Evolutionary conservation across 2,329 filamentous ascomycete species (phyloP).

Genomic region (Alternaria viburni): DNA sequence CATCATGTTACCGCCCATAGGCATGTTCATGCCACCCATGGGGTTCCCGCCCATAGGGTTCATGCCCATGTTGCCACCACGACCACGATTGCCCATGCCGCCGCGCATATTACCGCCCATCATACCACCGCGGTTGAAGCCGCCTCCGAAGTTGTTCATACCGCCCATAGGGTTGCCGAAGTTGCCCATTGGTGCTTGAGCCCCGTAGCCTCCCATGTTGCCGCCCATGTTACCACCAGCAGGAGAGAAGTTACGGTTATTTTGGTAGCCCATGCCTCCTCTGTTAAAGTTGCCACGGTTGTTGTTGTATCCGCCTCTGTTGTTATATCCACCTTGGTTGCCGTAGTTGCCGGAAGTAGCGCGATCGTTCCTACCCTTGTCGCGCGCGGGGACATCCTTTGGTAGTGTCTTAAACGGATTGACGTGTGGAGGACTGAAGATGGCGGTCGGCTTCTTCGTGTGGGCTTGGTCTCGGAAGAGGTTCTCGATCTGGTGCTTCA

Average conservation of each 20-base stretch:
- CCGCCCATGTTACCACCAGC: slow-evolving; percentile 45
- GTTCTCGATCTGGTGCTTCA: slow-evolving; percentile 80
- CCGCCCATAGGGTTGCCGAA: slow-evolving; percentile 50
- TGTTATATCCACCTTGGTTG: slow-evolving; percentile 57
- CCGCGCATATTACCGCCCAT: slow-evolving; percentile 49
- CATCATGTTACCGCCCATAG: slow-evolving; percentile 47
- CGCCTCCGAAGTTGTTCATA: slow-evolving; percentile 48
- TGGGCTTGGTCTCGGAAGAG: slow-evolving; percentile 63
- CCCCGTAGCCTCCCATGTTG: slow-evolving; percentile 55
- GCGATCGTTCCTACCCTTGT: slow-evolving; percentile 68
- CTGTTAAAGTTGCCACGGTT: slow-evolving; percentile 43
- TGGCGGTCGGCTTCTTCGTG: slow-evolving; percentile 71
- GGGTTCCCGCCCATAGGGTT: slow-evolving; percentile 44
- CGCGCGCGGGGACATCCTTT: slow-evolving; percentile 81
- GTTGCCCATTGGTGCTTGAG: slow-evolving; percentile 51
- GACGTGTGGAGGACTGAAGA: slow-evolving; percentile 75
- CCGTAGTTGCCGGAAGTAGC: slow-evolving; percentile 49
- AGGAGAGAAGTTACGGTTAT: slow-evolving; percentile 47
- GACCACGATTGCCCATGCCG: slow-evolving; percentile 55
- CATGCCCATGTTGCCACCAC: slow-evolving; percentile 48
- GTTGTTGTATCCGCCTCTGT: slow-evolving; percentile 51
- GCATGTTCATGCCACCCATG: slow-evolving; percentile 50
- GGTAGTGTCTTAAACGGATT: slow-evolving; percentile 93
- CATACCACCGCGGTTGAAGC: slow-evolving; percentile 52
- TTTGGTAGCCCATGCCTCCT: slow-evolving; percentile 42